Percentiles rank a stretch among this genome's conserved stretches.
Conservation (phyloP, 495 filamentous ascomycete genomes). For the Penicillium malachiteum region DNA sequence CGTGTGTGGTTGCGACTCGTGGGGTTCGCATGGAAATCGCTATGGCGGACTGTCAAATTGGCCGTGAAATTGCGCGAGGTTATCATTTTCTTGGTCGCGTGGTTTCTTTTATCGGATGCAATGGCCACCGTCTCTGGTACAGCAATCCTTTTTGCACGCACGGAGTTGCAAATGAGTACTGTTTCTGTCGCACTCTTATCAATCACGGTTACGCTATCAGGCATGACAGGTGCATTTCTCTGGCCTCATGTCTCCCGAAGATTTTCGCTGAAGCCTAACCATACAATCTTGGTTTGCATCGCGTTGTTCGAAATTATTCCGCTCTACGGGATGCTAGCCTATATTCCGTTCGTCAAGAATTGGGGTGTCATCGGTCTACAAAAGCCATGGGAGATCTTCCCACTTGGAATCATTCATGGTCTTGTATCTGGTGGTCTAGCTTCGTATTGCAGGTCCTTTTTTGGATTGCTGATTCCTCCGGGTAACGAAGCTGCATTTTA, state of each 20-base stretch:
- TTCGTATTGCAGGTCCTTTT: conserved; percentile 83
- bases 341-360: conserved; percentile 68
- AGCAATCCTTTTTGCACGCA: conserved; percentile 90
- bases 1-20: conserved; percentile 53
- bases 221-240: conserved; percentile 78
- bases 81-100: conserved; percentile 76
- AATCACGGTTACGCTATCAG: conserved; percentile 75
- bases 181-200: conserved; percentile 76
- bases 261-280: conserved; percentile 63
- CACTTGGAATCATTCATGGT: conserved; percentile 78
- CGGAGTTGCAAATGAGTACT: conserved; percentile 75
- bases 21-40: conserved; percentile 74
- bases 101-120: conserved; percentile 86
- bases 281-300: conserved; percentile 82
- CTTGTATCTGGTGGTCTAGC: conserved; percentile 81
- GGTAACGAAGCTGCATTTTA: conserved; percentile 93
- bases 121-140: conserved; percentile 89
- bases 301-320: conserved; percentile 83
- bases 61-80: conserved; percentile 74
- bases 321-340: conserved; percentile 80
- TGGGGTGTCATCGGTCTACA: conserved; percentile 80
- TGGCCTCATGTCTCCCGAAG: conserved; percentile 71
- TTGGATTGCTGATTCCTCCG: conserved; percentile 80
- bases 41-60: conserved; percentile 74
- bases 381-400: conserved; percentile 89